These are phyloP conservation scores for Ballota nigra DNA, from an alignment of 257 asterid species.

Conservation along the genomic window DNA sequence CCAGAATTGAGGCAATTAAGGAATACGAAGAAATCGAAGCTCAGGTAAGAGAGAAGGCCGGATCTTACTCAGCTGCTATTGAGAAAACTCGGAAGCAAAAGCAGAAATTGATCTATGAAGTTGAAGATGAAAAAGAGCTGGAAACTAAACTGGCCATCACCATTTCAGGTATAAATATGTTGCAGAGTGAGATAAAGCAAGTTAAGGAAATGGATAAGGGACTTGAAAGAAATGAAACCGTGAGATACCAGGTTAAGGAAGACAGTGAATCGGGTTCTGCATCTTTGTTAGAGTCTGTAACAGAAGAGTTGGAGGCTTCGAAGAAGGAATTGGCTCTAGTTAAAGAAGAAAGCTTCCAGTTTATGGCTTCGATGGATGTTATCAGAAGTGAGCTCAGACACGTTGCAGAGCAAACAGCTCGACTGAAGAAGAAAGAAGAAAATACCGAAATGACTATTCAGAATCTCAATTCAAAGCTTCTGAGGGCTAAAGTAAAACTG, in stretches of 20 bases:
- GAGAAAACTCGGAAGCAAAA: conserved; percentile 44
- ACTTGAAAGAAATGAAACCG: conserved; percentile 13
- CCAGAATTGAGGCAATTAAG: conserved; percentile 74
- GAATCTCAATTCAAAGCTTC: conserved; percentile 63
- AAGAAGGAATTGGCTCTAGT: conserved; percentile 47
- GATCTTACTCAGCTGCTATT: conserved; percentile 36
- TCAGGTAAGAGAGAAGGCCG: conserved; percentile 39
- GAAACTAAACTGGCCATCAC: conserved; percentile 49
- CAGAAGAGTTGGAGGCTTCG: conserved; percentile 50
- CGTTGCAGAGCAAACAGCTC: conserved; percentile 47
- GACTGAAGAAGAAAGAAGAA: conserved; percentile 48
- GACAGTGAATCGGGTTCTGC: conserved; percentile 19
- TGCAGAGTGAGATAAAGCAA: conserved; percentile 52
- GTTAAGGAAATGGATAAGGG: conserved; percentile 44
- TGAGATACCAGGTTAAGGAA: background rate
- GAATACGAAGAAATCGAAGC: conserved; percentile 61
- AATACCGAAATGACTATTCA: conserved; percentile 51
- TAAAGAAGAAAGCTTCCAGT: conserved; percentile 57
- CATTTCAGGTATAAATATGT: conserved; percentile 46
- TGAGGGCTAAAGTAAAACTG: conserved; percentile 61
- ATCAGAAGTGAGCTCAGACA: conserved; percentile 60
- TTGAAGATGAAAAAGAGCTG: conserved; percentile 37
- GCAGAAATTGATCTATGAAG: conserved; percentile 33
- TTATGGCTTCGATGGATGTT: conserved; percentile 78
- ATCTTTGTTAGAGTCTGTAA: conserved; percentile 32